Conservation (phyloP, 2,329 filamentous ascomycete genomes). For the Colletotrichum abscissum region DNA sequence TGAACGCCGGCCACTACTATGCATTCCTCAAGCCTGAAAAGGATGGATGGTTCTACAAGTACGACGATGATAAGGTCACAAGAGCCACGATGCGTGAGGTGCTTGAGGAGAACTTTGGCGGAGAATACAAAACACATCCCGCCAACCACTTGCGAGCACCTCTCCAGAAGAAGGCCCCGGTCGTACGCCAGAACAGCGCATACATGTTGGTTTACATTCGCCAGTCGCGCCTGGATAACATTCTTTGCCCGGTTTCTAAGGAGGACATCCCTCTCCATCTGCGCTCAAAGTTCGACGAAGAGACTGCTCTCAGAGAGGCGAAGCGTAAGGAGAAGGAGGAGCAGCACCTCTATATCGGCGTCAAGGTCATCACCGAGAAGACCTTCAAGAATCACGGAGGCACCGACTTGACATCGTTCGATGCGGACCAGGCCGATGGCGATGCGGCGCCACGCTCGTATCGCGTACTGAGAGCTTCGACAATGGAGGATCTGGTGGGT, state of each 20-base stretch:
- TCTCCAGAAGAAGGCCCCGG: slow-evolving; percentile 65
- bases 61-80: slow-evolving; percentile 98
- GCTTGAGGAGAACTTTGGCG: slow-evolving; percentile 95
- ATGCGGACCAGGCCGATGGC: slow-evolving; percentile 68
- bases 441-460: slow-evolving; percentile 78
- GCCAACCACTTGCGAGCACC: slow-evolving; percentile 55
- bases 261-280: slow-evolving; percentile 86
- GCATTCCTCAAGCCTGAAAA: slow-evolving; percentile 95
- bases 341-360: slow-evolving; percentile 89
- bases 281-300: slow-evolving; percentile 77
- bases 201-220: slow-evolving; percentile 99
- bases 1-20: slow-evolving; percentile 98
- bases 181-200: slow-evolving; percentile 81
- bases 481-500: slow-evolving; percentile 78
- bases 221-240: slow-evolving; percentile 83
- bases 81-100: slow-evolving; percentile 91
- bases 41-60: slow-evolving; percentile 95
- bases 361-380: slow-evolving; percentile 83
- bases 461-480: slow-evolving; percentile 79
- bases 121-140: slow-evolving; percentile 75
- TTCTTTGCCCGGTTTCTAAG: slow-evolving; percentile 80
- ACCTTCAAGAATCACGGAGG: slow-evolving; percentile 85
- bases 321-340: slow-evolving; percentile 91
- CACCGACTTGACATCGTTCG: slow-evolving; percentile 82
- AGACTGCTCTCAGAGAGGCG: slow-evolving; percentile 79